phyloP scores from a whole-genome alignment of 2,329 filamentous ascomycete genomes.

The Fusarium cicatricum region DNA sequence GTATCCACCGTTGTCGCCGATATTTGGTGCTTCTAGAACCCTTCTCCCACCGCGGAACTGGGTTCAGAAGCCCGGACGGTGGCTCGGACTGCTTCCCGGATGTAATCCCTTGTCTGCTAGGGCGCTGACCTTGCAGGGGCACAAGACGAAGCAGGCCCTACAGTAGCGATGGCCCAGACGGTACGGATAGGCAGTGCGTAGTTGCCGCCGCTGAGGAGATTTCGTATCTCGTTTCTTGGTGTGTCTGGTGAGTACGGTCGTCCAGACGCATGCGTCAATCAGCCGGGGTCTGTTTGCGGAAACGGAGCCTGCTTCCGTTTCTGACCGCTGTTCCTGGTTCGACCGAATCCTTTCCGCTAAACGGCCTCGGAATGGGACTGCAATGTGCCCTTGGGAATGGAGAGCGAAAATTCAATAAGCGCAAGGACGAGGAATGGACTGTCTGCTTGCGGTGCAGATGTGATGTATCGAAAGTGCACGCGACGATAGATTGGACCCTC shows the following conservation, averaged over 20 bases:
- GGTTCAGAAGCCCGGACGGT: conserved; percentile 33
- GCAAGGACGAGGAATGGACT: not conserved
- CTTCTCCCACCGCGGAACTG: conserved; percentile 44
- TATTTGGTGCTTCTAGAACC: conserved; percentile 43
- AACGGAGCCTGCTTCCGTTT: conserved; percentile 1
- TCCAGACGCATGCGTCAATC: not conserved
- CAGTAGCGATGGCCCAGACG: conserved; percentile 22
- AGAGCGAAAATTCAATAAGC: not conserved
- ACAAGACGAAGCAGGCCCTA: conserved; percentile 11
- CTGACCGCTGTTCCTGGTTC: not conserved
- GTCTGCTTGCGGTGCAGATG: not conserved
- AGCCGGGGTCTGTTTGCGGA: not conserved
- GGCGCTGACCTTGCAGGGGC: conserved; percentile 25
- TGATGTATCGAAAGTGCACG: conserved; percentile 11
- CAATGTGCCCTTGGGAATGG: conserved; percentile 2
- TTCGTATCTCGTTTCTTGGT: not conserved
- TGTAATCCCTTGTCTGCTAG: conserved; percentile 12
- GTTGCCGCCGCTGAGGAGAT: not conserved
- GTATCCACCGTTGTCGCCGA: conserved; percentile 26
- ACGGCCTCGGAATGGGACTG: not conserved
- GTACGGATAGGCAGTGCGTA: conserved; percentile 2
- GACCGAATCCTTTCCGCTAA: conserved; percentile 3
- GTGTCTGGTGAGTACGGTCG: not conserved
- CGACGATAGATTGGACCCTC: not conserved
- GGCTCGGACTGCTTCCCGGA: conserved; percentile 34